These are phyloP conservation scores for Phytophthora sansomeana DNA, from an alignment of 352 stramenopile genomes.

Conservation along the genomic window DNA sequence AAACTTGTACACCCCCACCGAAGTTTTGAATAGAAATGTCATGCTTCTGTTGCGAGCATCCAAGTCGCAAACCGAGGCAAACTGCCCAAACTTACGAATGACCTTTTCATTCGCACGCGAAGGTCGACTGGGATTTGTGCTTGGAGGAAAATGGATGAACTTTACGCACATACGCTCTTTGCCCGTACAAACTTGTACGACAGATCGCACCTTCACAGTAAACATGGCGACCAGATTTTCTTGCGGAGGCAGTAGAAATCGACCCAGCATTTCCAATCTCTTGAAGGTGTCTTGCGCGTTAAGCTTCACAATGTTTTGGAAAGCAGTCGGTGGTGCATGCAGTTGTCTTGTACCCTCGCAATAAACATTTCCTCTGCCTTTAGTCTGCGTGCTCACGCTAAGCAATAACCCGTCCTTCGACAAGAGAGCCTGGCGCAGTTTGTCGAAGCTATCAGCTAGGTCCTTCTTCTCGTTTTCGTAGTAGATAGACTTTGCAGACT, in stretches of 20 bases:
- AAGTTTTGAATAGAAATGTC: constrained; percentile 28
- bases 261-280: constrained; percentile 22
- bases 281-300: background rate
- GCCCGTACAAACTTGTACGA: constrained; percentile 26
- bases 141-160: constrained; percentile 24
- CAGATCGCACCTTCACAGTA: constrained; percentile 39
- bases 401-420: constrained; percentile 18
- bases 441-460: constrained; percentile 11
- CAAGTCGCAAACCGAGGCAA: constrained; percentile 37
- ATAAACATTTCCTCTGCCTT: background rate
- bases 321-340: constrained; percentile 3
- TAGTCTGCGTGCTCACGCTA: constrained; percentile 4
- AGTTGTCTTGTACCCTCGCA: constrained; percentile 14
- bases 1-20: constrained; percentile 38
- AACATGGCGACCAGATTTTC: constrained; percentile 35
- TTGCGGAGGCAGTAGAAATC: background rate
- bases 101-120: constrained; percentile 10
- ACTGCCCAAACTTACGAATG: constrained; percentile 26
- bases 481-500: background rate
- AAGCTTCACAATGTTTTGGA: constrained; percentile 34
- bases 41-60: constrained; percentile 31
- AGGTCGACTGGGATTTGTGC: background rate
- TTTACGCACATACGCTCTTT: constrained; percentile 30
- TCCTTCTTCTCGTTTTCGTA: constrained; percentile 13
- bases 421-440: constrained; percentile 3